Base-by-base conservation (phyloP, 148 eudicot species). In the Cornus controversa region DNA sequence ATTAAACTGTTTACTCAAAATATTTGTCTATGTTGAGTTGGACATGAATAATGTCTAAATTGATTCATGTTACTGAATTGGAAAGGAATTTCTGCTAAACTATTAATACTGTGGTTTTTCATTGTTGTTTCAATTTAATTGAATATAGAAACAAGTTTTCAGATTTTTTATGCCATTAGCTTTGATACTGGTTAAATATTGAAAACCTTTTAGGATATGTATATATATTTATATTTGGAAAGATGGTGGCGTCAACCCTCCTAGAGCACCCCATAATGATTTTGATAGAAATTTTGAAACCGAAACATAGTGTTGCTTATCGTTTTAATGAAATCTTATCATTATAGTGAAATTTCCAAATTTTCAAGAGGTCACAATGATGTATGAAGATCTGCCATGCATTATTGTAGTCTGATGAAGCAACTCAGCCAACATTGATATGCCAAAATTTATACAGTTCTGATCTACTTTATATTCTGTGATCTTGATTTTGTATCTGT, bases 401-500 rank as follows among this genome's bases (percentile, higher is more conserved):
- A 50, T 50, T 13, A 11, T 16, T 15, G 14, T 47, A 5, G 1
- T 47, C 53, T 47, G 53, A 11, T 47, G 7, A 47, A 47, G 14
- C 13, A 47, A 47, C 53, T 50, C 57, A 15, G 57, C 15, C 57
- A 50, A 50, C 57, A 24, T 58, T 29, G 66, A 57, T 8, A 57
- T 57, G 14, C 45, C 66, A 70, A 57, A 57, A 73, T 26, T 14
- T 14, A 60, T 60, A 29, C 16, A 22, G 24, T 36, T 74, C 25
- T 25, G 36, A 36, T 31, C 62, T 8, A 15, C 73, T 10, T 75
- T 76, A 10, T 20, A 72, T 0, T 27, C 73, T 29, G 79, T 74
- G 66, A 70, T 60, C 25, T 60, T 4, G 23, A 60, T 60, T 60
- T 60, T 3, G 20, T 77, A 24, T 82, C 50, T 54, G 53, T 80